These are phyloP conservation scores for Schizosaccharomyces cryophilus DNA, from an alignment of 805 yeast species.

Conservation along the genomic window DNA sequence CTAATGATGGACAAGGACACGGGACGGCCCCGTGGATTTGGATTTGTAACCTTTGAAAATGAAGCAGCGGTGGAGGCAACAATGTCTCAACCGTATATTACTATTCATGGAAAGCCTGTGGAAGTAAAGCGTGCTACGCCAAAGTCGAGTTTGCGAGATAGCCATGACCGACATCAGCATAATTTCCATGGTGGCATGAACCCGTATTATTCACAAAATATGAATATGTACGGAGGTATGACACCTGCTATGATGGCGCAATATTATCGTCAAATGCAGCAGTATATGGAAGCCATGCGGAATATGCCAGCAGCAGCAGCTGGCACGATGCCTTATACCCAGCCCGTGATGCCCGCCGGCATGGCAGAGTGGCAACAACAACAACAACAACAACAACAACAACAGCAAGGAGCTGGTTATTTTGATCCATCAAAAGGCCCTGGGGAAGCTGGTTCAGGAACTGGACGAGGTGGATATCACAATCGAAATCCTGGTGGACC, in stretches of 20 bases:
- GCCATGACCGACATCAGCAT: constrained; percentile 1
- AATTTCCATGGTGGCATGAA: constrained; percentile 3
- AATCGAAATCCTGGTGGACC: neutral
- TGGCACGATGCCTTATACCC: neutral
- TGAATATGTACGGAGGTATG: constrained; percentile 12
- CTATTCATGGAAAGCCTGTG: constrained; percentile 46
- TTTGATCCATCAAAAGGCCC: neutral
- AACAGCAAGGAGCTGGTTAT: neutral
- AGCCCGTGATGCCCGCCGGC: neutral
- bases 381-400: neutral
- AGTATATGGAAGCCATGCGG: constrained; percentile 17
- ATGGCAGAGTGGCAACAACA: neutral
- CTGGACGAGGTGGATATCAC: neutral
- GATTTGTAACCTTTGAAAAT: constrained; percentile 84
- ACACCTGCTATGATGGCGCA: constrained; percentile 20
- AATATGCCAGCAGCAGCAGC: constrained; percentile 1
- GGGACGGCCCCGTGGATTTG: constrained; percentile 90
- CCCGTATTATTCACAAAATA: constrained; percentile 3
- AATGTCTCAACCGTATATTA: constrained; percentile 54
- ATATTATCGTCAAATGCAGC: constrained; percentile 18
- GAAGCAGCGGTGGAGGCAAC: constrained; percentile 84
- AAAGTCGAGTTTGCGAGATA: constrained; percentile 10
- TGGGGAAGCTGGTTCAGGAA: too few species aligned
- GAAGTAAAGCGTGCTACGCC: constrained; percentile 24
- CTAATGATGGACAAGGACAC: constrained; percentile 93